Evolutionary conservation across 2,329 filamentous ascomycete genomes (phyloP).

Genomic region (Phialophora tarda): DNA sequence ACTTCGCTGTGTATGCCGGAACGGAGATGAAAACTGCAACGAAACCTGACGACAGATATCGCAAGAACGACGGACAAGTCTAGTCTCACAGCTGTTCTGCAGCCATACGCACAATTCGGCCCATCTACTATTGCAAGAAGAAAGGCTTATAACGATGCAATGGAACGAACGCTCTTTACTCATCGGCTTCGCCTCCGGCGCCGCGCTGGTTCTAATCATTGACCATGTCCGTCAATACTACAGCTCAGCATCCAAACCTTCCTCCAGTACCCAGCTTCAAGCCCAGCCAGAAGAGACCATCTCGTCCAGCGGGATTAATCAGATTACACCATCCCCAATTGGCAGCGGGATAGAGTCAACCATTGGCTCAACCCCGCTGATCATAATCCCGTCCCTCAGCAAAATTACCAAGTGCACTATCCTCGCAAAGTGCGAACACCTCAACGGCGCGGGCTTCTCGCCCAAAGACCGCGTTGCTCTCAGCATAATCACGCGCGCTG

Average conservation of each 20-base stretch:
- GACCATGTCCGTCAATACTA: slow-evolving; percentile 29
- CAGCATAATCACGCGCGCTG: slow-evolving; percentile 83
- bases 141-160: slow-evolving; percentile 19
- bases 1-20: no score
- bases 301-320: not conserved
- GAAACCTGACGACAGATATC: not conserved
- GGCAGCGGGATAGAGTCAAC: slow-evolving; percentile 77
- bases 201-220: slow-evolving; percentile 38
- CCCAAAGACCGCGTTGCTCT: slow-evolving; percentile 95
- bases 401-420: slow-evolving; percentile 87
- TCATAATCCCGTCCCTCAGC: slow-evolving; percentile 83
- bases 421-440: slow-evolving; percentile 91
- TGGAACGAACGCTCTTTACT: slow-evolving; percentile 48
- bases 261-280: not conserved
- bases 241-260: not conserved
- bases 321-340: slow-evolving; percentile 12
- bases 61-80: not conserved
- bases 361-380: slow-evolving; percentile 90
- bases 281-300: slow-evolving; percentile 2
- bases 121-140: not conserved
- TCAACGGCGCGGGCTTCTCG: slow-evolving; percentile 91
- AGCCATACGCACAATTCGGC: not conserved
- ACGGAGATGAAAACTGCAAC: no score
- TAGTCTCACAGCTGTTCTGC: not conserved
- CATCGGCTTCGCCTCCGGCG: slow-evolving; percentile 48